Evolutionary conservation across 257 asterid genomes (phyloP).

Genomic region (Lithospermum erythrorhizon): DNA sequence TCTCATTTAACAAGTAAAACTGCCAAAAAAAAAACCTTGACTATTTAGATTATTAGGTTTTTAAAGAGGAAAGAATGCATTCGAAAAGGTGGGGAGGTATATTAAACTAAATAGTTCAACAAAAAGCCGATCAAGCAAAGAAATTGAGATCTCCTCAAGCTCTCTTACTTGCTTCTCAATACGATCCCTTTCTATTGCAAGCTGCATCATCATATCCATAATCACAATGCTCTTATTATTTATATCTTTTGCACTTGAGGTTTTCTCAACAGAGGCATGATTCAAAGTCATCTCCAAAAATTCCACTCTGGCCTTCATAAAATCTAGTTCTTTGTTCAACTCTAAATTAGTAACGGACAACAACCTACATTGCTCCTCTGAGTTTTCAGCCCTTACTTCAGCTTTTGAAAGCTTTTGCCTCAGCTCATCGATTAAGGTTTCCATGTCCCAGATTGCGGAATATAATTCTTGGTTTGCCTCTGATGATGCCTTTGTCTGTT

Average conservation of each 20-base stretch:
- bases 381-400: slow-evolving; percentile 47
- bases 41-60: neutral
- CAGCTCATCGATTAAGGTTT: slow-evolving; percentile 79
- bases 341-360: slow-evolving; percentile 53
- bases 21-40: slow-evolving; percentile 23
- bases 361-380: slow-evolving; percentile 48
- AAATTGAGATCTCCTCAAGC: neutral
- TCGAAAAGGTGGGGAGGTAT: neutral
- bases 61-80: neutral
- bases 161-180: slow-evolving; percentile 50
- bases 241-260: slow-evolving; percentile 49
- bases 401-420: slow-evolving; percentile 59
- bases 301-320: slow-evolving; percentile 36
- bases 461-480: slow-evolving; percentile 81
- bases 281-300: slow-evolving; percentile 39
- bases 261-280: slow-evolving; percentile 40
- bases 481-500: slow-evolving; percentile 59
- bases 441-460: slow-evolving; percentile 97
- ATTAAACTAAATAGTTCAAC: neutral
- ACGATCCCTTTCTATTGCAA: slow-evolving; percentile 73
- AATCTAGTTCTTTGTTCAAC: slow-evolving; percentile 45
- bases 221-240: slow-evolving; percentile 39
- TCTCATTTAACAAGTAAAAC: slow-evolving; percentile 47
- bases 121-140: neutral
- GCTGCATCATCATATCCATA: slow-evolving; percentile 61